phyloP scores from a whole-genome alignment of 2,329 filamentous ascomycete species.

The Fusarium pseudocircinatum region DNA sequence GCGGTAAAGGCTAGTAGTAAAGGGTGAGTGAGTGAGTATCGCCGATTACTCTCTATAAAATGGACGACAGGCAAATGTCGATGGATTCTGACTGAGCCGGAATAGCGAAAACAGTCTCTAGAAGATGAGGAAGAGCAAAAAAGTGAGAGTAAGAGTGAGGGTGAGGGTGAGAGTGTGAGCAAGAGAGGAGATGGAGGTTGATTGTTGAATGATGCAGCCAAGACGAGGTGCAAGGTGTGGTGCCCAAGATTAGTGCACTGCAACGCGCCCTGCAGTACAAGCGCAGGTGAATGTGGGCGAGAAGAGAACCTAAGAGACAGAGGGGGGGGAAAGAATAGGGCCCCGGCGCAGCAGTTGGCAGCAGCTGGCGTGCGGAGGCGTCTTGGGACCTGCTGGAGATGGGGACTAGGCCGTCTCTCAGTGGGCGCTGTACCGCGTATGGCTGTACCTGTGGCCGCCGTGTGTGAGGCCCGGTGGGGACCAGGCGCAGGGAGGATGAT shows the following conservation, averaged over 20 bases:
- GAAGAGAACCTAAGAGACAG: conserved; percentile 2
- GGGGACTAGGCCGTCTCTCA: conserved; percentile 3
- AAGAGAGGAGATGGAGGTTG: conserved; percentile 12
- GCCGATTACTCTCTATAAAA: conserved; percentile 22
- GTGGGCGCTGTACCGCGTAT: conserved; percentile 14
- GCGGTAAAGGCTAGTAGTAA: conserved; percentile 17
- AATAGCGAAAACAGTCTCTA: conserved; percentile 9
- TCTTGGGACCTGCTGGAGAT: conserved; percentile 20
- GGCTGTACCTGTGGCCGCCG: conserved; percentile 18
- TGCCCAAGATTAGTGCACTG: conserved; percentile 14
- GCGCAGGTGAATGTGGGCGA: background rate
- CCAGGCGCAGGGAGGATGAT: conserved; percentile 41
- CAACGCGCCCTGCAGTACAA: background rate
- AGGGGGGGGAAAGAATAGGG: background rate
- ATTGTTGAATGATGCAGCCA: conserved; percentile 40
- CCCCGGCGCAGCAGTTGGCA: conserved; percentile 19
- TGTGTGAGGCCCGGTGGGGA: conserved; percentile 41
- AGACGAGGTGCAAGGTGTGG: conserved; percentile 16
- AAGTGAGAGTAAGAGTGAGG: conserved; percentile 10
- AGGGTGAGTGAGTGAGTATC: conserved; percentile 1
- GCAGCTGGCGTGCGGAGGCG: conserved; percentile 32
- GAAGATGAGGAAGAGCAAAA: conserved; percentile 8
- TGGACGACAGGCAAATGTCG: conserved; percentile 13
- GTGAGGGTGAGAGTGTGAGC: conserved; percentile 12
- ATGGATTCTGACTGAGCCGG: conserved; percentile 22